A percentile compares a stretch with the other conserved stretches of the same genome.
These are phyloP conservation scores for Mycena olivaceomarginata DNA, from an alignment of 768 basidiomycete genomes.

Conservation along the genomic window DNA sequence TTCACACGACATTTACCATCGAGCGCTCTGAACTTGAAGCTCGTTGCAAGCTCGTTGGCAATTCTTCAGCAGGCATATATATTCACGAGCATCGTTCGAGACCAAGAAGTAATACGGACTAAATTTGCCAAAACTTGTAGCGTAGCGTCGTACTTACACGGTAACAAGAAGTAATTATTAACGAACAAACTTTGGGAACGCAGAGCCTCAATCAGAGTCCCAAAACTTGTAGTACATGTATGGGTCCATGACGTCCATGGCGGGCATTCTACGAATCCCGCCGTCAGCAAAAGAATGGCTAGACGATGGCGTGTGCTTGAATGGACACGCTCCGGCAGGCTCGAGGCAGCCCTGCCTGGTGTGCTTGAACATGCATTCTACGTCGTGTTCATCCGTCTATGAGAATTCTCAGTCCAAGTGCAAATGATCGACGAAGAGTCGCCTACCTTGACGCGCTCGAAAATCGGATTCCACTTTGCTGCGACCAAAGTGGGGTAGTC, in stretches of 20 bases:
- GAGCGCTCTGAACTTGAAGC: too few relatives aligned
- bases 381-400: slow-evolving; percentile 29
- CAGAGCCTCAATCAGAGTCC: slow-evolving; percentile 9
- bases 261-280: neutral
- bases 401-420: neutral
- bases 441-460: slow-evolving; percentile 27
- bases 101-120: too few relatives aligned
- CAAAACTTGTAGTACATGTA: neutral
- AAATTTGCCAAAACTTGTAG: too few relatives aligned
- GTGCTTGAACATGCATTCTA: slow-evolving; percentile 36
- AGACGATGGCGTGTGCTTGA: slow-evolving; percentile 18
- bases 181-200: neutral
- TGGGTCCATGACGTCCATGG: neutral
- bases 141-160: too few relatives aligned
- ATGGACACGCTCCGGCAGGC: slow-evolving; percentile 23
- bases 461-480: slow-evolving; percentile 32
- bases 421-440: too few relatives aligned
- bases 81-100: too few relatives aligned
- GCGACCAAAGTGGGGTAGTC: slow-evolving; percentile 15
- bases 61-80: too few relatives aligned
- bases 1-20: too few relatives aligned
- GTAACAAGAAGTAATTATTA: neutral
- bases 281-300: slow-evolving; percentile 3
- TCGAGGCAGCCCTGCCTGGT: slow-evolving; percentile 26
- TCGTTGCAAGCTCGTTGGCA: too few relatives aligned